Evolutionary conservation across 257 asterid species (phyloP).

Genomic region (Euphrasia confusa): DNA sequence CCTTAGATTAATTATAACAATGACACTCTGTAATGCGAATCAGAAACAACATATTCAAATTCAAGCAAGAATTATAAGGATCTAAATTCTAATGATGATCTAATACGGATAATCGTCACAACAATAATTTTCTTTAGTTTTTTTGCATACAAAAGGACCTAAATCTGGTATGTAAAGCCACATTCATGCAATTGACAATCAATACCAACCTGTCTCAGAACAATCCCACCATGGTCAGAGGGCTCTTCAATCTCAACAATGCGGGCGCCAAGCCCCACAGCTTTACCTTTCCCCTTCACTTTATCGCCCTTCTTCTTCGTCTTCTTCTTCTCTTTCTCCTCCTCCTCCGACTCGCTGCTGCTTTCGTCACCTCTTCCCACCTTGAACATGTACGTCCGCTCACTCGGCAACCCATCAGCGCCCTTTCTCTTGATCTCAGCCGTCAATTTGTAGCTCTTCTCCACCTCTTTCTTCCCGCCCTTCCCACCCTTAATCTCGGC

Average conservation of each 20-base stretch:
- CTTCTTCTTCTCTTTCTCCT: slow-evolving; percentile 4
- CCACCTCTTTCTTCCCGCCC: slow-evolving; percentile 42
- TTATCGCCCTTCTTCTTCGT: slow-evolving; percentile 32
- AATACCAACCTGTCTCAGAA: slow-evolving; percentile 61
- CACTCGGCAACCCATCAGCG: slow-evolving; percentile 32
- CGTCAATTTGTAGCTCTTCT: slow-evolving; percentile 51
- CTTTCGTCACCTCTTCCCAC: slow-evolving; percentile 33
- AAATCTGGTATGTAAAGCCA: too few species aligned
- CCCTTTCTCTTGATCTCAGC: slow-evolving; percentile 77
- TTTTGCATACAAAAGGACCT: too few species aligned
- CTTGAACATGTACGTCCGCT: slow-evolving; percentile 54
- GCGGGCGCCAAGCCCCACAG: slow-evolving; percentile 28
- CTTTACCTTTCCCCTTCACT: slow-evolving; percentile 35
- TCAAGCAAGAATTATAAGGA: slow-evolving; percentile 9
- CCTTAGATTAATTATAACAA: background rate
- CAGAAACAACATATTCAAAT: background rate
- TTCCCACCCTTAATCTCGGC: slow-evolving; percentile 61
- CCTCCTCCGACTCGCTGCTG: slow-evolving; percentile 21
- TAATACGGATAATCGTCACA: background rate
- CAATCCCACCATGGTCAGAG: slow-evolving; percentile 54
- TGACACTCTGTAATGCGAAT: background rate
- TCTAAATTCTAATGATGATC: background rate
- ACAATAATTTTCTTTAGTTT: background rate
- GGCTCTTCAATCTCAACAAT: slow-evolving; percentile 67
- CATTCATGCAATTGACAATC: too few species aligned